Percentiles rank a stretch among this genome's conserved stretches.
Evolutionary conservation across 257 asterid species (phyloP).

Genomic region (Capsicum chinense): DNA sequence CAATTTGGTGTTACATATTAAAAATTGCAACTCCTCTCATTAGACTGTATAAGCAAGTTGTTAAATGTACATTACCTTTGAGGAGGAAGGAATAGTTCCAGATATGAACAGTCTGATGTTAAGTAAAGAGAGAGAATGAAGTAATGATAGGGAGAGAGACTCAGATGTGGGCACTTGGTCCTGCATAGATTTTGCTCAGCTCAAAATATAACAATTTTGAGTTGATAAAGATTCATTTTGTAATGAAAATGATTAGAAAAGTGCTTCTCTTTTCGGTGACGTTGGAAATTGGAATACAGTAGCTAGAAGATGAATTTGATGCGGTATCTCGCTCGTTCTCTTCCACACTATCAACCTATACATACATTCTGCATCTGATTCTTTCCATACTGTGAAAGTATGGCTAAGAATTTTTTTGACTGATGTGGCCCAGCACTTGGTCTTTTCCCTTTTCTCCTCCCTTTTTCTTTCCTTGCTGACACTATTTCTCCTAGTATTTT

Average conservation of each 20-base stretch:
- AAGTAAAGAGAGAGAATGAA: neutral
- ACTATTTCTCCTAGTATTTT: neutral
- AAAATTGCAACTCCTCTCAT: neutral
- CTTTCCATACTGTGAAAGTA: neutral
- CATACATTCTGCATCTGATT: neutral
- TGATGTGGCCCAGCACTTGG: neutral
- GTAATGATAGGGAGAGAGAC: neutral
- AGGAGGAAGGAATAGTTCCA: neutral
- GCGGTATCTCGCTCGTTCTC: neutral
- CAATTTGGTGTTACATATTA: neutral
- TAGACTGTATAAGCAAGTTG: neutral
- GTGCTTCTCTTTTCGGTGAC: neutral
- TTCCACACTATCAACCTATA: neutral
- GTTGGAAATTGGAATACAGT: neutral
- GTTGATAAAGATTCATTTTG: neutral
- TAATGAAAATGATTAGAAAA: neutral
- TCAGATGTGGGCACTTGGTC: neutral
- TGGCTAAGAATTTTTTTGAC: neutral
- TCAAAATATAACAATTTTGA: neutral
- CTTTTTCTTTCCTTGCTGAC: neutral
- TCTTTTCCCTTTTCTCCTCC: neutral
- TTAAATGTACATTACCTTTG: neutral
- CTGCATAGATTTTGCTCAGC: neutral
- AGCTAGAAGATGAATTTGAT: slow-evolving; percentile 22
- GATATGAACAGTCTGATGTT: neutral